Conservation (phyloP, 192 early-diverging fungal genomes). For the Coemansia sp. region DNA sequence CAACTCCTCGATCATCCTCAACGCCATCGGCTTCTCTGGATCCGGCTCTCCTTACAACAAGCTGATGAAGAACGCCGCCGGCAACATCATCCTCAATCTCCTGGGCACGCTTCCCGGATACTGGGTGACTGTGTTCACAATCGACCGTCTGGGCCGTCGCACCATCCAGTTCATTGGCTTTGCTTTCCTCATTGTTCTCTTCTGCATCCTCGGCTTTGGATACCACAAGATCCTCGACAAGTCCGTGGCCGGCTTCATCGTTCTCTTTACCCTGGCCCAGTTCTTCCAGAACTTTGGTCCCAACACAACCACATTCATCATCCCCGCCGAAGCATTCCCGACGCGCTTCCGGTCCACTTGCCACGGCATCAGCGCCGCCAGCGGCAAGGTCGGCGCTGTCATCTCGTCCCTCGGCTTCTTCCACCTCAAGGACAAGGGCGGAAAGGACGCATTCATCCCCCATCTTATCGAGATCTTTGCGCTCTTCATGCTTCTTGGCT, state of each 20-base stretch:
- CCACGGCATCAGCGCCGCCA: constrained; percentile 77
- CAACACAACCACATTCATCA: constrained; percentile 84
- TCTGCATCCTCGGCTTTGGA: constrained; percentile 73
- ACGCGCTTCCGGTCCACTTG: constrained; percentile 78
- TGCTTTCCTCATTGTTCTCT: constrained; percentile 71
- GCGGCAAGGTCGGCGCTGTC: constrained; percentile 76
- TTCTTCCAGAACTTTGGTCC: constrained; percentile 96
- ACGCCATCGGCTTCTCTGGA: constrained; percentile 64
- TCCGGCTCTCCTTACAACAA: constrained; percentile 38
- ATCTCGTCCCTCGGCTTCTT: constrained; percentile 69
- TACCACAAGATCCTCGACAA: constrained; percentile 62
- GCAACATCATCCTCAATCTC: constrained; percentile 85
- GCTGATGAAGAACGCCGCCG: constrained; percentile 71
- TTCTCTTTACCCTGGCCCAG: constrained; percentile 63
- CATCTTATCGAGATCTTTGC: constrained; percentile 60
- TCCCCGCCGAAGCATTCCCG: constrained; percentile 77
- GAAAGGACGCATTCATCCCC: constrained; percentile 58
- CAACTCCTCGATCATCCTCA: constrained; percentile 73
- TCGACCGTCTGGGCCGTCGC: constrained; percentile 87
- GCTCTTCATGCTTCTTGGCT: constrained; percentile 5
- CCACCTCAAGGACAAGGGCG: constrained; percentile 68
- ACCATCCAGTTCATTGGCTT: constrained; percentile 90
- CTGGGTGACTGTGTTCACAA: constrained; percentile 87
- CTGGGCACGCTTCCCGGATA: constrained; percentile 89
- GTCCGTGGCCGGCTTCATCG: constrained; percentile 60